phyloP scores from a whole-genome alignment of 2,329 filamentous ascomycete genomes.

The Calonectria pteridis region DNA sequence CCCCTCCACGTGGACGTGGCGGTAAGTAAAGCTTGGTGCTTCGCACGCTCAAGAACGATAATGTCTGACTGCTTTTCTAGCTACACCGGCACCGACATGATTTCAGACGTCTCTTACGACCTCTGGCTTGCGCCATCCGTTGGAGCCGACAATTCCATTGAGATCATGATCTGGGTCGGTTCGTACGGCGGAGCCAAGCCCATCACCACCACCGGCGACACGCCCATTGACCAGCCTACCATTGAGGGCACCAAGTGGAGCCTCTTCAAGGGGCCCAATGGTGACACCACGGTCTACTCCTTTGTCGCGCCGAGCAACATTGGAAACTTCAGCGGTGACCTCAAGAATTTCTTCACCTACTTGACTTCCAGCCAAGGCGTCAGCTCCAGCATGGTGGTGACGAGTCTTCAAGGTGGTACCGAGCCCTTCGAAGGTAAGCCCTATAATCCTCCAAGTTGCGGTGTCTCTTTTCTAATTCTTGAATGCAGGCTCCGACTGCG shows the following conservation, averaged over 20 bases:
- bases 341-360: constrained; percentile 69
- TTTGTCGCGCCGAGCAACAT: constrained; percentile 58
- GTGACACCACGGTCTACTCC: constrained; percentile 69
- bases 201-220: constrained; percentile 49
- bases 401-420: constrained; percentile 54
- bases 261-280: constrained; percentile 69
- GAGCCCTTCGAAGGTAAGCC: constrained; percentile 64
- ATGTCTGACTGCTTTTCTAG: constrained; percentile 37
- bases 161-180: constrained; percentile 74
- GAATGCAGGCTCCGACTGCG: constrained; percentile 3
- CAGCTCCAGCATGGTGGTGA: constrained; percentile 30
- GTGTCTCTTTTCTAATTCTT: not conserved
- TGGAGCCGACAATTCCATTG: constrained; percentile 61
- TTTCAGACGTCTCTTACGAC: constrained; percentile 71
- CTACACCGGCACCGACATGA: constrained; percentile 46
- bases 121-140: constrained; percentile 66
- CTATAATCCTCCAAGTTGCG: no score
- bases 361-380: constrained; percentile 60
- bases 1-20: constrained; percentile 49
- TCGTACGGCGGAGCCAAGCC: constrained; percentile 69
- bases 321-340: constrained; percentile 66
- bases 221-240: constrained; percentile 54
- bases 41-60: fast-evolving
- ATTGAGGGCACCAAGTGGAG: constrained; percentile 67
- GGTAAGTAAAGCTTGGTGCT: not conserved